phyloP scores from a whole-genome alignment of 129 eudicot genomes.

The Saposhnikovia divaricata region DNA sequence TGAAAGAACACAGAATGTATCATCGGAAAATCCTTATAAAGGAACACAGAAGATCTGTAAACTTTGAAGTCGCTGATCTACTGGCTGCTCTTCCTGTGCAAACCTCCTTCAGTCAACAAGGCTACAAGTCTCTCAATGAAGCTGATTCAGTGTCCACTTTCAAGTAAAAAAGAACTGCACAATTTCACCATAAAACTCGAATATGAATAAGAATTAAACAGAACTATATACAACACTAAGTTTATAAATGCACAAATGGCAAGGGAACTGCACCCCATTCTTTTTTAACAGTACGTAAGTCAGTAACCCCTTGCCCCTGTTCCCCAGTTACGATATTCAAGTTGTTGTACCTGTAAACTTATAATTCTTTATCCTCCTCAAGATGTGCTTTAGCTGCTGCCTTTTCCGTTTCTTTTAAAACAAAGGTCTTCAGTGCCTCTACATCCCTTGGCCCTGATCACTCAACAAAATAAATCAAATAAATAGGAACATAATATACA shows the following conservation, averaged over 20 bases:
- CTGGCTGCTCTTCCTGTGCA: not conserved
- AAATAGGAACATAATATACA: too few relatives aligned
- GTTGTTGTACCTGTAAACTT: conserved; percentile 32
- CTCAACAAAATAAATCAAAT: not conserved
- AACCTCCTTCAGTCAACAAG: not conserved
- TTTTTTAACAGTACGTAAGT: not conserved
- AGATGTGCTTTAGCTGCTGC: conserved; percentile 52
- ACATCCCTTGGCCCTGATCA: conserved; percentile 60
- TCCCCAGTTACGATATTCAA: not conserved
- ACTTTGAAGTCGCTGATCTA: not conserved
- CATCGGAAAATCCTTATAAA: not conserved
- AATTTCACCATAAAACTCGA: not conserved
- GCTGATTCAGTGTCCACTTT: not conserved
- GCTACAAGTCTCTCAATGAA: not conserved
- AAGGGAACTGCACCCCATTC: not conserved
- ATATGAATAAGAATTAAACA: not conserved
- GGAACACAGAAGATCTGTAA: not conserved
- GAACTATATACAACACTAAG: not conserved
- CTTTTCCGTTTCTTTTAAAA: conserved; percentile 71
- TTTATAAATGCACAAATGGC: not conserved
- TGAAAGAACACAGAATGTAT: not conserved
- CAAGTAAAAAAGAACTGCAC: not conserved
- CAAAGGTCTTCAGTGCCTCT: conserved; percentile 69
- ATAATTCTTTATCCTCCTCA: conserved; percentile 61
- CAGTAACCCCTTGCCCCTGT: not conserved